A percentile compares a stretch with the other conserved stretches of the same genome.
Conservation (phyloP, 768 basidiomycete genomes). For the Rhodotorula taiwanensis region DNA sequence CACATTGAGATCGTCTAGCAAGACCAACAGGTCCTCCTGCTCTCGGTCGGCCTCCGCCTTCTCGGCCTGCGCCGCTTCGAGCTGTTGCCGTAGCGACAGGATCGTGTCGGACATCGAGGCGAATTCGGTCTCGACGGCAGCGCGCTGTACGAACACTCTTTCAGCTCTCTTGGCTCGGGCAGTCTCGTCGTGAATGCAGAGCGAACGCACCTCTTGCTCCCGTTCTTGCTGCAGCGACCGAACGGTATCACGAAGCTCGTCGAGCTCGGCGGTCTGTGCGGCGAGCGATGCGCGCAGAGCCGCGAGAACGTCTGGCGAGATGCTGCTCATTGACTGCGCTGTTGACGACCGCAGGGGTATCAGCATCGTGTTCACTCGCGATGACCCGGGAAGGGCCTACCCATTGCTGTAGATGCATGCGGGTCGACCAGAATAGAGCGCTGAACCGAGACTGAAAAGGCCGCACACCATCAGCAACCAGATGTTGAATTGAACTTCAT, state of each 20-base stretch:
- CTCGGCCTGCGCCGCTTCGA: conserved; percentile 47
- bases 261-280: conserved; percentile 57
- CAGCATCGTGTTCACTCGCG: not conserved
- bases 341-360: conserved; percentile 52
- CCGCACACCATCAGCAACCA: not conserved
- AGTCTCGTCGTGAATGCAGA: too few species aligned
- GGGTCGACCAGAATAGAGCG: conserved; percentile 48
- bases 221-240: conserved; percentile 35
- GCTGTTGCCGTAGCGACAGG: conserved; percentile 3
- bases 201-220: conserved; percentile 31
- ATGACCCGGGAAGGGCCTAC: not conserved
- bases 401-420: conserved; percentile 31
- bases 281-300: conserved; percentile 77
- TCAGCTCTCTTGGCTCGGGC: too few species aligned
- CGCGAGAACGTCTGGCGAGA: conserved; percentile 71
- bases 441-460: conserved; percentile 46
- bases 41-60: conserved; percentile 84
- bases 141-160: conserved; percentile 24
- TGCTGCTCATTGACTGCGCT: conserved; percentile 65
- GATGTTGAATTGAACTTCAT: not conserved
- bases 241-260: conserved; percentile 43
- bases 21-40: conserved; percentile 87
- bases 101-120: conserved; percentile 13
- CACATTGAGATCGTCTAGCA: conserved; percentile 80
- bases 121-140: conserved; percentile 22